Evolutionary conservation across 2,329 filamentous ascomycete genomes (phyloP).

Genomic region (Lomentospora prolificans): DNA sequence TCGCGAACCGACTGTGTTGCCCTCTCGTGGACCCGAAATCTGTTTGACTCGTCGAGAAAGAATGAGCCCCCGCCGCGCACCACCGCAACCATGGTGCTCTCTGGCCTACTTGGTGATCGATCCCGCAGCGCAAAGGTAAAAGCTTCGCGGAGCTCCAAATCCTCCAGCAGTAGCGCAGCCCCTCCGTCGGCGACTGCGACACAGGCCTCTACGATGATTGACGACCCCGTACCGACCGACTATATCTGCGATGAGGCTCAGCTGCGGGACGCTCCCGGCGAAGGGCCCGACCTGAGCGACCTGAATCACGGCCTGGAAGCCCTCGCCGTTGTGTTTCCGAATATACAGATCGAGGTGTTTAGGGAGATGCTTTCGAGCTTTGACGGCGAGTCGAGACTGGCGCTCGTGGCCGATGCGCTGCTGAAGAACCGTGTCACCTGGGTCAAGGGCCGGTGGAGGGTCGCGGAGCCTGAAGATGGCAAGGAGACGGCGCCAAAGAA

Average conservation of each 20-base stretch:
- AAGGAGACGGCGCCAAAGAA: constrained; percentile 16
- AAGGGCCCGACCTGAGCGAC: constrained; percentile 53
- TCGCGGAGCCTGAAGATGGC: constrained; percentile 19
- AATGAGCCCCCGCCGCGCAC: background rate
- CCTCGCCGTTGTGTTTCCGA: constrained; percentile 64
- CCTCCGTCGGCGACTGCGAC: background rate
- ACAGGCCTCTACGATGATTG: background rate
- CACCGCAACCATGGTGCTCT: constrained; percentile 4
- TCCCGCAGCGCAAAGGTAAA: constrained; percentile 1
- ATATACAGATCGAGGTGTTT: constrained; percentile 74
- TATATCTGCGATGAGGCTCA: constrained; percentile 49
- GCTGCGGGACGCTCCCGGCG: constrained; percentile 35
- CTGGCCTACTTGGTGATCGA: constrained; percentile 6
- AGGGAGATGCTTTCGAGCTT: constrained; percentile 70
- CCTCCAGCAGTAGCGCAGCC: background rate
- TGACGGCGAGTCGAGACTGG: constrained; percentile 65
- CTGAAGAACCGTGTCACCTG: constrained; percentile 62
- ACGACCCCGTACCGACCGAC: background rate
- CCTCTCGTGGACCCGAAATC: no score
- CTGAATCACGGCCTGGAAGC: constrained; percentile 61
- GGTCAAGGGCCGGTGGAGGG: constrained; percentile 58
- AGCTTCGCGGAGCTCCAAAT: background rate
- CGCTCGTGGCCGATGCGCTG: constrained; percentile 67
- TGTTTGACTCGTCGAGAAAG: background rate
- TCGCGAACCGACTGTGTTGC: no score